Percentiles rank a stretch among this genome's conserved stretches.
phyloP scores from a whole-genome alignment of 495 filamentous ascomycete species.

The Trichoderma gamsii region DNA sequence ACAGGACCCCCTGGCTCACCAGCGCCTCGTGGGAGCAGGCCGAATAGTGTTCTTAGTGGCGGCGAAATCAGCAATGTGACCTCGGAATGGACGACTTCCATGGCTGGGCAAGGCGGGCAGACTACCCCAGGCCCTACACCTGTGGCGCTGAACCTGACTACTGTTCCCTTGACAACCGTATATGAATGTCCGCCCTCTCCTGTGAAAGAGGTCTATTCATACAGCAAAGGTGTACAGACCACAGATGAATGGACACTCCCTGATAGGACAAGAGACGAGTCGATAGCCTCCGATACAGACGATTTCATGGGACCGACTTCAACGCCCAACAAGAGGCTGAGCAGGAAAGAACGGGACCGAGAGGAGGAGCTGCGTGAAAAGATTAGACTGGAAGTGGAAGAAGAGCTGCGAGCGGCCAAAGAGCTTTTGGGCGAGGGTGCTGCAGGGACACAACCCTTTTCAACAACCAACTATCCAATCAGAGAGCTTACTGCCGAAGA shows the following conservation, averaged over 20 bases:
- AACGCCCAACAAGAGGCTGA: conserved; percentile 58
- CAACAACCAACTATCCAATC: conserved; percentile 62
- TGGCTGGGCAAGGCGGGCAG: conserved; percentile 26
- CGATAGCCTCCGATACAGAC: conserved; percentile 52
- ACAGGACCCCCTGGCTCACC: conserved; percentile 59
- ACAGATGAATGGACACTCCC: conserved; percentile 58
- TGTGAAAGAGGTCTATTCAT: conserved; percentile 75
- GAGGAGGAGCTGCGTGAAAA: conserved; percentile 86
- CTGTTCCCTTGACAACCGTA: conserved; percentile 61
- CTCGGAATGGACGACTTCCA: conserved; percentile 46
- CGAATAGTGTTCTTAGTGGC: conserved; percentile 74
- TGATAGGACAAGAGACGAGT: conserved; percentile 38
- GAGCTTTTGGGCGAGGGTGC: conserved; percentile 50
- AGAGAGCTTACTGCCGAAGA: conserved; percentile 79
- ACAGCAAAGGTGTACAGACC: conserved; percentile 94
- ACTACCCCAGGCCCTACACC: conserved; percentile 17
- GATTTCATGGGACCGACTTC: conserved; percentile 37
- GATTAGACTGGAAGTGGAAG: conserved; percentile 83
- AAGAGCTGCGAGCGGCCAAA: conserved; percentile 69
- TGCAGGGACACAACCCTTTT: conserved; percentile 34
- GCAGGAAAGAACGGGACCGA: conserved; percentile 66
- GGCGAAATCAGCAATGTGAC: conserved; percentile 67
- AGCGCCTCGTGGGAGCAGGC: conserved; percentile 64
- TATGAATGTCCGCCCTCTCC: conserved; percentile 70
- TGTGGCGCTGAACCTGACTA: conserved; percentile 38